A percentile compares a stretch with the other conserved stretches of the same genome.
phyloP scores from a whole-genome alignment of 148 eudicot species.

The Chenopodium album region DNA sequence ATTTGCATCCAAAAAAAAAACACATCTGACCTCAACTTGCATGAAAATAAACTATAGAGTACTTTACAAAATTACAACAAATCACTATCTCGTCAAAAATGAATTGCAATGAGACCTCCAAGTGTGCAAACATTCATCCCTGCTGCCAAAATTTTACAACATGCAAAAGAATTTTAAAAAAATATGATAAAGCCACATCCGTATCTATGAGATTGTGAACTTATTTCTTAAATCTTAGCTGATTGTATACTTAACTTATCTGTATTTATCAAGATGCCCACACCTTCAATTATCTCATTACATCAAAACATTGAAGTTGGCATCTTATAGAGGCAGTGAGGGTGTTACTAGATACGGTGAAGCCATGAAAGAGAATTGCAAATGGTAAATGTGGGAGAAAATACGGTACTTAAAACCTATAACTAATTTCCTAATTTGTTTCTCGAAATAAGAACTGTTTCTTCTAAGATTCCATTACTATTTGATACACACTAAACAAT shows the following conservation, averaged over 20 bases:
- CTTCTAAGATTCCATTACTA: too few relatives aligned
- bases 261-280: not conserved
- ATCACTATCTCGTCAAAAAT: not conserved
- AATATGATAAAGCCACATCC: not conserved
- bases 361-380: not conserved
- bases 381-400: not conserved
- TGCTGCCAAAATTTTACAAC: too few relatives aligned
- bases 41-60: not conserved
- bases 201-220: not conserved
- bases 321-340: not conserved
- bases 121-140: too few relatives aligned
- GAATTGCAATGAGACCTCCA: not conserved
- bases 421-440: not conserved
- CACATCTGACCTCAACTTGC: not conserved
- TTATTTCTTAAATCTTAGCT: not conserved
- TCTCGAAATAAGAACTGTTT: too few relatives aligned
- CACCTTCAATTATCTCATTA: not conserved
- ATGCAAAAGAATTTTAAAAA: not conserved
- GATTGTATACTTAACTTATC: not conserved
- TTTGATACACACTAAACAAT: too few relatives aligned
- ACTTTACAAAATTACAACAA: not conserved
- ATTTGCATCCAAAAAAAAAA: not conserved
- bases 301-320: not conserved
- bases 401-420: not conserved
- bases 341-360: not conserved